Conservation (phyloP, 495 filamentous ascomycete species). For the Penicillium dipodomyicola region DNA sequence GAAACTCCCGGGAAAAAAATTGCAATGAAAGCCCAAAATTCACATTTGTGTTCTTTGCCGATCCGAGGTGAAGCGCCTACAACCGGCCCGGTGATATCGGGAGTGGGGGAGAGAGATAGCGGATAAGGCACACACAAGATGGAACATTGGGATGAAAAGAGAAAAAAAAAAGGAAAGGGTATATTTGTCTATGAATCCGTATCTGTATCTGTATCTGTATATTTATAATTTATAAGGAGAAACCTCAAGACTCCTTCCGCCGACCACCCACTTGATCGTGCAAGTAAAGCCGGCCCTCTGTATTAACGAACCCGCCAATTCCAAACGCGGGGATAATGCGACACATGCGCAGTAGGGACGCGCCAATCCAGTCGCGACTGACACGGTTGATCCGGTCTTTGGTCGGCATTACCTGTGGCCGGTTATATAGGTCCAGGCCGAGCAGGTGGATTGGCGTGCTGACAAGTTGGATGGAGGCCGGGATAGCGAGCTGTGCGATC, state of each 20-base stretch:
- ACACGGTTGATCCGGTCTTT: slow-evolving; percentile 60
- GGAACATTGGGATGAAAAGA: slow-evolving; percentile 4
- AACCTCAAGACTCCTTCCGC: slow-evolving; percentile 14
- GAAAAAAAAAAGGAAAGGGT: slow-evolving; percentile 21
- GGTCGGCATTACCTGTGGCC: slow-evolving; percentile 41
- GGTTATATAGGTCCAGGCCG: slow-evolving; percentile 84
- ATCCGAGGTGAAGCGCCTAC: background rate
- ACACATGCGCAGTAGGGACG: slow-evolving; percentile 70
- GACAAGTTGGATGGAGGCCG: slow-evolving; percentile 74
- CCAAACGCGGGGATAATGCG: slow-evolving; percentile 90
- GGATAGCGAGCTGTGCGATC: slow-evolving; percentile 72
- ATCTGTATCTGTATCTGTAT: slow-evolving; percentile 1
- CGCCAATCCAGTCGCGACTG: slow-evolving; percentile 69
- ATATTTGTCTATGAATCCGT: slow-evolving; percentile 24
- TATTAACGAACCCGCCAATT: slow-evolving; percentile 81
- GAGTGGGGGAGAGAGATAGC: slow-evolving; percentile 13
- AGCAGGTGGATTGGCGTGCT: slow-evolving; percentile 82
- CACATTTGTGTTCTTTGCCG: background rate
- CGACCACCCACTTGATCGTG: slow-evolving; percentile 31
- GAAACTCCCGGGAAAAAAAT: background rate
- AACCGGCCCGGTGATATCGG: slow-evolving; percentile 6
- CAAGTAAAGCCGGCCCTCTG: slow-evolving; percentile 44
- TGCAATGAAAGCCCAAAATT: background rate
- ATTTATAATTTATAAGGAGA: slow-evolving; percentile 1
- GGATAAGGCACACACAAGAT: slow-evolving; percentile 21